A percentile compares a stretch with the other conserved stretches of the same genome.
phyloP scores from a whole-genome alignment of 2,329 filamentous ascomycete species.

The Graphilbum fragrans region DNA sequence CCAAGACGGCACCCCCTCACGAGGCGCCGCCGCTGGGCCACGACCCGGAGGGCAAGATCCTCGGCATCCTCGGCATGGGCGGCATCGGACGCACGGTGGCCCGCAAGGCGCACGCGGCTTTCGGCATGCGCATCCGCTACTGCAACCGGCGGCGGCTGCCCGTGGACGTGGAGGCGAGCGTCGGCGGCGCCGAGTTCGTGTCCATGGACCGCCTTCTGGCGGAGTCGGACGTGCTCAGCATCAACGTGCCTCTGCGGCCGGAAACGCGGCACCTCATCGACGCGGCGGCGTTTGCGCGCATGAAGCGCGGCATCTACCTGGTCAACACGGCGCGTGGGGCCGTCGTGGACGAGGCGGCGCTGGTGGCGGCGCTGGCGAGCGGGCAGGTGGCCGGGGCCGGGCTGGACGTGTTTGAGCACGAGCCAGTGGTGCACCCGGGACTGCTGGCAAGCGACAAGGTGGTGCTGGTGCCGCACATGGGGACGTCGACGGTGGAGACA shows the following conservation, averaged over 20 bases:
- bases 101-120: conserved; percentile 39
- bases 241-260: conserved; percentile 32
- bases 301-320: conserved; percentile 37
- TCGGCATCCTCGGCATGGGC: conserved; percentile 50
- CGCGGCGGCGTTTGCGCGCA: conserved; percentile 26
- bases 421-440: conserved; percentile 56
- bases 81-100: conserved; percentile 42
- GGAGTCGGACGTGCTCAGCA: conserved; percentile 33
- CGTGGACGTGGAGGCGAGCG: conserved; percentile 36
- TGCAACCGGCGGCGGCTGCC: conserved; percentile 37
- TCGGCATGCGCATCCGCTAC: conserved; percentile 46
- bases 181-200: conserved; percentile 40
- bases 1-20: too few relatives aligned
- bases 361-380: conserved; percentile 31
- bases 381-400: conserved; percentile 32
- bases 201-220: conserved; percentile 33
- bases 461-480: conserved; percentile 74
- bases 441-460: conserved; percentile 59
- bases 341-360: conserved; percentile 36
- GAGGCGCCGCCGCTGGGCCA: conserved; percentile 57
- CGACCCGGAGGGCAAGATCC: conserved; percentile 41
- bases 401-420: conserved; percentile 39
- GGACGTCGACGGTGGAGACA: conserved; percentile 64
- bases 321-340: conserved; percentile 45
- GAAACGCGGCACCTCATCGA: conserved; percentile 27